These are phyloP conservation scores for Talaromyces verruculosus DNA, from an alignment of 2,329 filamentous ascomycete genomes.

Conservation along the genomic window DNA sequence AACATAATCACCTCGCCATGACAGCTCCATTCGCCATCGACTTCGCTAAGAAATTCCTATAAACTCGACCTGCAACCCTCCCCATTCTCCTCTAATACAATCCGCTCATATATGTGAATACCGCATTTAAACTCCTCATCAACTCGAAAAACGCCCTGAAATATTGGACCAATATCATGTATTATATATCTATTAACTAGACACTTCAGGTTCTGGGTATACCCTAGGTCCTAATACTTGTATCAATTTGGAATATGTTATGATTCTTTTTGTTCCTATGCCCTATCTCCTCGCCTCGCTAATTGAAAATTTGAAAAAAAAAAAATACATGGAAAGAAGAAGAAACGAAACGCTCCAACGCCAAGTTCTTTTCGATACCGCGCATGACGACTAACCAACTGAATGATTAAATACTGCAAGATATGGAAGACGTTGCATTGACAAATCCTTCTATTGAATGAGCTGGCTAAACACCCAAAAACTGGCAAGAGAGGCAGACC, in stretches of 20 bases:
- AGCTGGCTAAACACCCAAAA: neutral
- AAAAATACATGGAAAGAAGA: neutral
- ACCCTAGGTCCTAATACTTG: neutral
- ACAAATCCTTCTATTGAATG: neutral
- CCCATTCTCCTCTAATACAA: too few species aligned
- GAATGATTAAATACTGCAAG: neutral
- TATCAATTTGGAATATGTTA: neutral
- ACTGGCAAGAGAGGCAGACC: neutral
- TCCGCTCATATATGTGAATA: neutral
- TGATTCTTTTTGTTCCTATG: neutral
- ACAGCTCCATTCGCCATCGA: constrained; percentile 53
- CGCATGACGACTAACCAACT: neutral
- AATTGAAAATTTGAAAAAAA: neutral
- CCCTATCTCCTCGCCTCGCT: neutral
- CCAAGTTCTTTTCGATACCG: constrained; percentile 5
- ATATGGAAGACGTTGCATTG: neutral
- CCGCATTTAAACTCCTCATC: neutral
- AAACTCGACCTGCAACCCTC: neutral
- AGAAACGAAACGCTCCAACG: constrained; percentile 17
- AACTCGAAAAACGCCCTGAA: neutral
- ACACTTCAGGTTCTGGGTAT: neutral
- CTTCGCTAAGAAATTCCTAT: constrained; percentile 39
- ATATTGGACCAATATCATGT: neutral
- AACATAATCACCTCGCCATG: neutral
- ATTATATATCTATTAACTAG: constrained; percentile 4